phyloP scores from a whole-genome alignment of 176 grass and related monocot genomes.

The Aegilops sharonensis region DNA sequence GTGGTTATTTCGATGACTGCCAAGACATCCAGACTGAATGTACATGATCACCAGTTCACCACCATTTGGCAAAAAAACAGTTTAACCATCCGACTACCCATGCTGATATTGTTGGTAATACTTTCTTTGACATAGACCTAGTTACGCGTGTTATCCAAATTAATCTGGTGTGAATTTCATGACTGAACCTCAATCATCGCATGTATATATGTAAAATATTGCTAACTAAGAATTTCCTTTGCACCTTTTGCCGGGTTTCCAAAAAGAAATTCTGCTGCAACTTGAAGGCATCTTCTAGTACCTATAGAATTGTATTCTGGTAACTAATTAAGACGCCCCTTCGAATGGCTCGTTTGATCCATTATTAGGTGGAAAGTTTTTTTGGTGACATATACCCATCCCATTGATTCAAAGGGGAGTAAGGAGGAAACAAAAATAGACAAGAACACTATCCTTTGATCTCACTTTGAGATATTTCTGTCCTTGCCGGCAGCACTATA shows the following conservation, averaged over 20 bases:
- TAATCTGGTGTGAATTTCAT: not conserved
- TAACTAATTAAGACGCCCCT: not conserved
- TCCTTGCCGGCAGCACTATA: not conserved
- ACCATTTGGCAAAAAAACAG: not conserved
- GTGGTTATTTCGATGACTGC: not conserved
- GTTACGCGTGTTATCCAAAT: not conserved
- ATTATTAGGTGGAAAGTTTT: not conserved
- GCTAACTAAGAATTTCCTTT: not conserved
- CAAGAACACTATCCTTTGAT: not conserved
- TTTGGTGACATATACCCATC: not conserved
- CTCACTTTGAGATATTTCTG: not conserved
- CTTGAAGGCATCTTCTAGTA: slow-evolving; percentile 10
- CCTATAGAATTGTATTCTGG: not conserved
- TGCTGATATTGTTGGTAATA: not conserved
- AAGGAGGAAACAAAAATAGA: too few relatives aligned
- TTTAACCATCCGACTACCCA: not conserved
- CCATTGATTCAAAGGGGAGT: not conserved
- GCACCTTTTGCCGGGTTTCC: not conserved
- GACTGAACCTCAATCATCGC: not conserved
- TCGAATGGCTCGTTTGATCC: not conserved
- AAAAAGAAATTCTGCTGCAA: not conserved
- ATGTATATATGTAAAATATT: not conserved
- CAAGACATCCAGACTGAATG: not conserved
- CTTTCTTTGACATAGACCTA: not conserved
- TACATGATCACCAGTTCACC: not conserved